Conservation (phyloP, 768 basidiomycete species). For the Myochromella boudieri region DNA sequence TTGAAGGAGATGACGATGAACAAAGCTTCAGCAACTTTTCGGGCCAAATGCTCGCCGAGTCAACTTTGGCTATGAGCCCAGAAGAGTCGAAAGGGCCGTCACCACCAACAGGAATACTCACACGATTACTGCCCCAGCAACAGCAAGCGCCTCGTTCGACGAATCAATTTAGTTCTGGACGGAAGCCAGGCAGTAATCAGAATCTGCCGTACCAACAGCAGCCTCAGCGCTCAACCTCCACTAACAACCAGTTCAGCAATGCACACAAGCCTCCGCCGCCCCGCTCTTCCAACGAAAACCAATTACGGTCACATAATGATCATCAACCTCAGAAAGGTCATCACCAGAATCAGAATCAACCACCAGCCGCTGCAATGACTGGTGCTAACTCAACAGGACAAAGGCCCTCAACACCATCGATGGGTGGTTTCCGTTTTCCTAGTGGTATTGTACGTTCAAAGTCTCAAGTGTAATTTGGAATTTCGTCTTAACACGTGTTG, state of each 20-base stretch:
- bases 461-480: not conserved
- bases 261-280: not conserved
- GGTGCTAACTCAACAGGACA: conserved; percentile 7
- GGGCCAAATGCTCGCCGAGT: conserved; percentile 11
- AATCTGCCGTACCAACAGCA: conserved; percentile 3
- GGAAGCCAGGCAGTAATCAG: not conserved
- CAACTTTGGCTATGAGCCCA: conserved; percentile 6
- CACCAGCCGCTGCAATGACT: not conserved
- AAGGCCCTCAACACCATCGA: conserved; percentile 33
- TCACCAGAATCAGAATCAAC: conserved; percentile 21
- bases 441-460: conserved; percentile 39
- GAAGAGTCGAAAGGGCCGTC: not conserved
- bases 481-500: not conserved
- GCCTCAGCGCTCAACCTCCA: not conserved
- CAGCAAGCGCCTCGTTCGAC: not conserved
- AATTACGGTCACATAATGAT: not conserved
- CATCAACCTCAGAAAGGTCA: conserved; percentile 8
- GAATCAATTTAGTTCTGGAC: not conserved
- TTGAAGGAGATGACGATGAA: conserved; percentile 34
- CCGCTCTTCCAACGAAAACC: conserved; percentile 14
- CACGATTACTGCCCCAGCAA: conserved; percentile 5
- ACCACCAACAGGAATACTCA: conserved; percentile 4
- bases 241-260: conserved; percentile 1
- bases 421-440: conserved; percentile 52
- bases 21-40: conserved; percentile 24